Evolutionary conservation across 768 basidiomycete genomes (phyloP).

Genomic region (Leccinum sublutescens): DNA sequence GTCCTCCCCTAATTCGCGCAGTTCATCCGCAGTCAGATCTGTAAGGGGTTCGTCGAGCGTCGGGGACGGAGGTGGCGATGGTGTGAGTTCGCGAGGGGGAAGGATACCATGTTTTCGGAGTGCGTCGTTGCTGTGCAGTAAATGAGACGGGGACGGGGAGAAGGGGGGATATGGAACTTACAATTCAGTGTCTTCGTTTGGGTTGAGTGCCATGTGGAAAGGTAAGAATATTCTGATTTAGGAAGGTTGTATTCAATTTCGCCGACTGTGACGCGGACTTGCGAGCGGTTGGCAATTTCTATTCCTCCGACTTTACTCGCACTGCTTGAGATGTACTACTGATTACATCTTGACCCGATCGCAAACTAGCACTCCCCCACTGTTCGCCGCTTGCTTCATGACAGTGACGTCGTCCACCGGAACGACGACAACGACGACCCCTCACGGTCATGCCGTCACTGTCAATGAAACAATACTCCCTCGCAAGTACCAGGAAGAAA

Average conservation of each 20-base stretch:
- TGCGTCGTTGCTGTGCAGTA: slow-evolving; percentile 76
- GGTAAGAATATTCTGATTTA: slow-evolving; percentile 17
- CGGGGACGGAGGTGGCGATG: slow-evolving; percentile 81
- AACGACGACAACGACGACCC: slow-evolving; percentile 21
- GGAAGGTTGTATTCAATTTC: slow-evolving; percentile 31
- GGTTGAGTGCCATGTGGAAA: slow-evolving; percentile 61
- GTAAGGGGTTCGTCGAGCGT: slow-evolving; percentile 66
- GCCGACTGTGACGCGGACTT: slow-evolving; percentile 27
- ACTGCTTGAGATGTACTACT: slow-evolving; percentile 22
- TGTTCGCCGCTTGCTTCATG: slow-evolving; percentile 19
- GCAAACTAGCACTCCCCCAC: slow-evolving; percentile 9
- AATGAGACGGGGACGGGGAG: not conserved
- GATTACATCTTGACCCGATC: slow-evolving; percentile 16
- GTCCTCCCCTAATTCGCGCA: slow-evolving; percentile 71
- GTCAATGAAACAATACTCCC: slow-evolving; percentile 43
- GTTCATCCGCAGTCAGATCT: slow-evolving; percentile 59
- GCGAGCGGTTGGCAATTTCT: slow-evolving; percentile 12
- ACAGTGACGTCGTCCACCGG: slow-evolving; percentile 23
- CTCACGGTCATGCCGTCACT: slow-evolving; percentile 24
- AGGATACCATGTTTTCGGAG: slow-evolving; percentile 91
- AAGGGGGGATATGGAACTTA: slow-evolving; percentile 38
- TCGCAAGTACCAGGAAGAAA: slow-evolving; percentile 55
- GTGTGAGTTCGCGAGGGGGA: slow-evolving; percentile 70
- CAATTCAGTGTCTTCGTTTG: slow-evolving; percentile 97
- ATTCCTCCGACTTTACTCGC: slow-evolving; percentile 1